Evolutionary conservation across 2,329 filamentous ascomycete genomes (phyloP), one percentile per base, ranked within the genome.

Genomic region (Alternaria viburni): DNA sequence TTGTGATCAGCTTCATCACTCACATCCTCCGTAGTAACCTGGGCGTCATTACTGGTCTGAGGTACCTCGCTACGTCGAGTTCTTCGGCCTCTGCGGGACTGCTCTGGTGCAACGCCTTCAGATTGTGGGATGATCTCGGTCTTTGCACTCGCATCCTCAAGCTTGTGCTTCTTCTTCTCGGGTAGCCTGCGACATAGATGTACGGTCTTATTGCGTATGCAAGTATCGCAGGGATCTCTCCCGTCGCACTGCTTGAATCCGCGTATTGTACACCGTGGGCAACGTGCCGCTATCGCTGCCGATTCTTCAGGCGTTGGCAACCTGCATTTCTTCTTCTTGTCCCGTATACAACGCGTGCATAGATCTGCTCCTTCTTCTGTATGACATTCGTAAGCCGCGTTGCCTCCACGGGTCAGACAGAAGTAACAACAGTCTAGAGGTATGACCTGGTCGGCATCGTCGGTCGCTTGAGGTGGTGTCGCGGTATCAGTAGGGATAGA

Each of bases 341-440:
- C 68, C 13, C 50, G 49, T 10, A 64, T 49, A 36, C 61, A 69
- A 2, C 62, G 59, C 0, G 15, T 56, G 11, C 70, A 70, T 0
- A 21, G 44, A 6, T 62, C 61, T 28, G 65, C 43, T 6, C 63
- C 61, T 9, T 57, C 17, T 19, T 58, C 64, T 12, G 54, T 68
- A 6, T 54, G 23, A 5, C 69, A 72, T 5, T 65, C 52, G 26
- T 65, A 72, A 3, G 66, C 67, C 6, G 66, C 65, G 10, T 62
- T 66, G 10, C 66, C 69, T 30, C 70, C 70, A 5, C 67, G 67
- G 15, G 56, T 66, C 5, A 52, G 64, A 11, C 70, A 72, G 15
- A 54, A 28, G 1, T 50, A 51, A 19, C 69, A 72, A 19, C 67
- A 72, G 19, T 65, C 21, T 36, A 11, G 4, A 4, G 69, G 56